Evolutionary conservation across 2,329 filamentous ascomycete genomes (phyloP).

Genomic region (Sclerotinia subarctica): DNA sequence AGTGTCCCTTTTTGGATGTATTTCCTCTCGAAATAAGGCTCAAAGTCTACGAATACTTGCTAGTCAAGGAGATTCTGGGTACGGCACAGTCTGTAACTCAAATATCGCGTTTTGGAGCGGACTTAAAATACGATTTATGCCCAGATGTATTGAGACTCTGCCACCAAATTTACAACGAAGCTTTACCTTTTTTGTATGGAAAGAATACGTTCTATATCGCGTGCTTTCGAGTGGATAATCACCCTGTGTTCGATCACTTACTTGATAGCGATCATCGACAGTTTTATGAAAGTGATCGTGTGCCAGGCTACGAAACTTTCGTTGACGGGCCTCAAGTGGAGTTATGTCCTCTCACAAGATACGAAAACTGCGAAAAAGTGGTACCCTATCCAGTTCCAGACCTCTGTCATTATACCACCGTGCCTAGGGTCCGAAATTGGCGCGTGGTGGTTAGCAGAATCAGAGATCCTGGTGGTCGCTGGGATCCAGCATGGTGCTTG

Average conservation of each 20-base stretch:
- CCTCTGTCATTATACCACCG: neutral
- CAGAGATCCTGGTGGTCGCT: neutral
- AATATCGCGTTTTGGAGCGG: neutral
- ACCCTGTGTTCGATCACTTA: neutral
- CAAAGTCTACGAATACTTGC: conserved; percentile 44
- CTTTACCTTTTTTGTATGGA: conserved; percentile 43
- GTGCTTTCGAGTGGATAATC: neutral
- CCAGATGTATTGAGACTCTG: conserved; percentile 21
- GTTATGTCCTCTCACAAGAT: conserved; percentile 17
- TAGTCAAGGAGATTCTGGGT: conserved; percentile 18
- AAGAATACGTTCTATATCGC: conserved; percentile 42
- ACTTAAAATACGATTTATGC: conserved; percentile 21
- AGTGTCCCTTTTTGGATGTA: neutral
- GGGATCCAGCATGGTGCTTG: neutral
- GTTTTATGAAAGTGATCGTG: neutral
- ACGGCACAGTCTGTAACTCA: neutral
- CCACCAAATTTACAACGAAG: conserved; percentile 10
- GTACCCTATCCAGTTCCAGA: neutral
- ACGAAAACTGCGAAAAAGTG: neutral
- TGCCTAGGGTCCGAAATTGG: conserved; percentile 7
- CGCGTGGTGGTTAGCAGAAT: conserved; percentile 11
- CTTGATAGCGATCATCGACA: neutral
- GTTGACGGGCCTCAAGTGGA: conserved; percentile 13
- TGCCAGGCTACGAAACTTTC: neutral
- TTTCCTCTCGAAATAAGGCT: conserved; percentile 51